A percentile compares a stretch with the other conserved stretches of the same genome.
phyloP scores from a whole-genome alignment of 1,284 basidiomycete species.

The Microstroma glucosiphilum region DNA sequence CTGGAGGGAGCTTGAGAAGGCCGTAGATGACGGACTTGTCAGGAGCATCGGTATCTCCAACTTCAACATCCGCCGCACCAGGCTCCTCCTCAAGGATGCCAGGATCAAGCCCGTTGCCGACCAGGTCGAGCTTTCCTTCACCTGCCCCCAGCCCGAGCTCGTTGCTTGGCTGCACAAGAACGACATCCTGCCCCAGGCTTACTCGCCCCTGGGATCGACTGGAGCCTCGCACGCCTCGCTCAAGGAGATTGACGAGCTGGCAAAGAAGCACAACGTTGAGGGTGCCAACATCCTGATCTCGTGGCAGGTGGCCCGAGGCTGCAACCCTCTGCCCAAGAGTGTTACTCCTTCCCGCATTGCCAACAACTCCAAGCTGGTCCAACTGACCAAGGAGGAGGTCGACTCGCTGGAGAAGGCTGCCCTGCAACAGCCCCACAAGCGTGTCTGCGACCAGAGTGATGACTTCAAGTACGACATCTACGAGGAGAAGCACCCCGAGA shows the following conservation, averaged over 20 bases:
- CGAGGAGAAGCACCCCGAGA: conserved; percentile 28
- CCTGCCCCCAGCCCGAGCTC: conserved; percentile 72
- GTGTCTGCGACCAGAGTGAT: conserved; percentile 39
- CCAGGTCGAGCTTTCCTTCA: conserved; percentile 43
- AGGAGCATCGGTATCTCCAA: conserved; percentile 60
- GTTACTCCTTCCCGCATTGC: conserved; percentile 35
- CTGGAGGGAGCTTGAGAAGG: conserved; percentile 41
- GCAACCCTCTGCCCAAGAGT: conserved; percentile 37
- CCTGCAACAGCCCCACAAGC: conserved; percentile 24
- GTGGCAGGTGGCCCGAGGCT: conserved; percentile 38
- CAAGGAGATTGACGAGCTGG: conserved; percentile 20
- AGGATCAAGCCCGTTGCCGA: conserved; percentile 48
- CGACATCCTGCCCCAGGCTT: conserved; percentile 36
- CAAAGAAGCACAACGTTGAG: conserved; percentile 31
- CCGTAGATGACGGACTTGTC: conserved; percentile 44
- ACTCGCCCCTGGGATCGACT: conserved; percentile 39
- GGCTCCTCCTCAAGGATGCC: conserved; percentile 26
- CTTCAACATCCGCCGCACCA: conserved; percentile 42
- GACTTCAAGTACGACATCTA: conserved; percentile 38
- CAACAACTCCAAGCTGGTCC: conserved; percentile 51
- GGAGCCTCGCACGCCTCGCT: conserved; percentile 5
- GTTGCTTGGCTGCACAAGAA: conserved; percentile 59
- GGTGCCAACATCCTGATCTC: conserved; percentile 33
- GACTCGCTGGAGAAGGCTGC: conserved; percentile 62
- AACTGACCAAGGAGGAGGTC: conserved; percentile 59